Evolutionary conservation across 1,139 yeast species (phyloP), one percentile per base, ranked within the genome.

Genomic region (Blastobotrys elegans): DNA sequence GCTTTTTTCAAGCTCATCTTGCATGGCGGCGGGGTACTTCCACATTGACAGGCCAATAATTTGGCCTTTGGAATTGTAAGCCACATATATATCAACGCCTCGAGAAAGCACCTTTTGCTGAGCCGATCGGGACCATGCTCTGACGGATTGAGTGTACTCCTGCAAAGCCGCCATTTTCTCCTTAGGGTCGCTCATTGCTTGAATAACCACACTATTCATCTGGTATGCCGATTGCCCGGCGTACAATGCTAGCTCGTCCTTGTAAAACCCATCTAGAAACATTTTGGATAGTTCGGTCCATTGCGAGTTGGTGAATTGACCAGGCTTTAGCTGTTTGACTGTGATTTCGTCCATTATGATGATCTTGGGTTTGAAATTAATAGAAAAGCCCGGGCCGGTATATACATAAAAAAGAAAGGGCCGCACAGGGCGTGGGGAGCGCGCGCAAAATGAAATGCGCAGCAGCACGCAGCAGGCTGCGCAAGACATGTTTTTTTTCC

Each of bases 1-100:
- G 14, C 34, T 38, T 22, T 40, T 4, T n/a, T 46, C 49, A 6
- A 49, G 31, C 21, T 47, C 31, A 3, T 33, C 31, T 4, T 30
- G n/a, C 52, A 49, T 46, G 29, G 43, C 46, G 13, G 32, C 42
- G 4, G 52, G 52, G 32, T 46, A 46, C n/a, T 26, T 18, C 49
- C 48, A 49, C 17, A 43, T 14, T 13, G 50, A 40, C 34, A 36
- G 21, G 8, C 52, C 52, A 5, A 46, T 40, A 2, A 34, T 31
- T 11, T 24, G 38, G 31, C n/a, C 29, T 16, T 20, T 36, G 14
- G 30, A 17, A n/a, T 21, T 24, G 20, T 32, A 37, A 21, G 36
- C 24, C 17, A 35, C 39, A 39, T 29, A 27, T 11, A 35, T 21
- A 40, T 45, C 41, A 30, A 10, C 35, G 11, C 46, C 41, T 14